Conservation (phyloP, 768 basidiomycete genomes). For the Kwoniella dejecticola region DNA sequence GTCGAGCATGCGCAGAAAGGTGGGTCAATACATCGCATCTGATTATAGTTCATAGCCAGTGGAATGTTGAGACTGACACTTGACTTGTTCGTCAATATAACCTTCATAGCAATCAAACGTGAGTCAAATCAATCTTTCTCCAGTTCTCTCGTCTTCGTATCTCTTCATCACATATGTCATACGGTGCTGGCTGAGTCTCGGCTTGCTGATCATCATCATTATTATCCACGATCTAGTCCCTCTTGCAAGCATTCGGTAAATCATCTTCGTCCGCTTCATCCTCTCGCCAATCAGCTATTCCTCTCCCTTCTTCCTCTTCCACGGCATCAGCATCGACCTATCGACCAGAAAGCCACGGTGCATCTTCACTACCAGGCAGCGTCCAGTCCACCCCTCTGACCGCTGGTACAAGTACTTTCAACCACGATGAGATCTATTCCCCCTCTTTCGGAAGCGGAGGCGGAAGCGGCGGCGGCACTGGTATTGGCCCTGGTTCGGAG, state of each 20-base stretch:
- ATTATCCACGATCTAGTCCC: conserved; percentile 12
- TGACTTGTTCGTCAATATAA: too few relatives aligned
- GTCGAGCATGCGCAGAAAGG: conserved; percentile 29
- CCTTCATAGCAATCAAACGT: too few relatives aligned
- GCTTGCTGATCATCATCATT: too few relatives aligned
- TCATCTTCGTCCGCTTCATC: conserved; percentile 13
- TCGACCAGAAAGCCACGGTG: not conserved
- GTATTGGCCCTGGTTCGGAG: too few relatives aligned
- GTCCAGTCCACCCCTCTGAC: conserved; percentile 12
- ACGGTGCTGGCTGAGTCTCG: too few relatives aligned
- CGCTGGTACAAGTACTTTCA: conserved; percentile 5
- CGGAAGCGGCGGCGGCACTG: too few relatives aligned
- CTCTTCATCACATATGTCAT: too few relatives aligned
- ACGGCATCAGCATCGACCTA: not conserved
- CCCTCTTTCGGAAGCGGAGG: conserved; percentile 5
- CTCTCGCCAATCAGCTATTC: conserved; percentile 23
- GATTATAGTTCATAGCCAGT: too few relatives aligned
- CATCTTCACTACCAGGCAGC: conserved; percentile 1
- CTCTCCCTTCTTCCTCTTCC: conserved; percentile 3
- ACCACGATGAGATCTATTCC: conserved; percentile 11
- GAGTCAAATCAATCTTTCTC: too few relatives aligned
- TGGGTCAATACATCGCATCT: conserved; percentile 9
- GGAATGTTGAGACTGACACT: too few relatives aligned
- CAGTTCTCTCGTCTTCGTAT: too few relatives aligned
- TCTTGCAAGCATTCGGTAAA: conserved; percentile 23